These are phyloP conservation scores for Penicillium vulpinum DNA, from an alignment of 2,329 filamentous ascomycete species.

Conservation along the genomic window DNA sequence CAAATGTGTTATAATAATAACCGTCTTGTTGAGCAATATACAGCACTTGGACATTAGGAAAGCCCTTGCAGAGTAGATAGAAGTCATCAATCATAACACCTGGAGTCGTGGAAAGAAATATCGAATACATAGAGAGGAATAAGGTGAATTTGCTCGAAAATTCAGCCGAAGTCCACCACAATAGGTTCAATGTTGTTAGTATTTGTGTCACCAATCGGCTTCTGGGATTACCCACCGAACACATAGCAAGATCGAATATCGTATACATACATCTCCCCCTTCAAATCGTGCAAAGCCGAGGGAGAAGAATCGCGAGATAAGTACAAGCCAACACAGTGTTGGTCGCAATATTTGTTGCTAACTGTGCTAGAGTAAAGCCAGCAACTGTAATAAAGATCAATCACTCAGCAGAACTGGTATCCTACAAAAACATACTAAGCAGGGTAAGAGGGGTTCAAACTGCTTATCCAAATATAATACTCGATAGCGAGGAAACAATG, in stretches of 20 bases:
- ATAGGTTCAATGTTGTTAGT: neutral
- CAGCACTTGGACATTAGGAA: conserved; percentile 71
- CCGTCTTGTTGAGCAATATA: conserved; percentile 62
- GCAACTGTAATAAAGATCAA: conserved; percentile 69
- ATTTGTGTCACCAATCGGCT: neutral
- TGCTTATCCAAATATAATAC: conserved; percentile 9
- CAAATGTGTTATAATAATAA: conserved; percentile 71
- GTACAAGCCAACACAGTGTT: conserved; percentile 79
- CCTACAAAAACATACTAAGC: conserved; percentile 5
- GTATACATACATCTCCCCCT: conserved; percentile 82
- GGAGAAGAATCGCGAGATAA: conserved; percentile 74
- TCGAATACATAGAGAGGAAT: conserved; percentile 82
- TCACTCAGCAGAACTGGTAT: conserved; percentile 32
- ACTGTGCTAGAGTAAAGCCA: conserved; percentile 71
- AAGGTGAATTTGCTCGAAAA: conserved; percentile 78
- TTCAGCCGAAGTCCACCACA: conserved; percentile 64
- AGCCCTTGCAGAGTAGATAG: conserved; percentile 77
- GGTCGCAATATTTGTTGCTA: conserved; percentile 80
- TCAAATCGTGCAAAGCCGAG: conserved; percentile 76
- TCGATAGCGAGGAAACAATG: conserved; percentile 14
- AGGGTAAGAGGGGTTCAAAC: conserved; percentile 16
- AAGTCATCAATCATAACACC: conserved; percentile 84
- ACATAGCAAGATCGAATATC: conserved; percentile 73
- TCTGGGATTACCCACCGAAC: conserved; percentile 54
- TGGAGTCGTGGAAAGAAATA: conserved; percentile 83